Evolutionary conservation across 257 asterid genomes (phyloP).

Genomic region (Primulina eburnea): DNA sequence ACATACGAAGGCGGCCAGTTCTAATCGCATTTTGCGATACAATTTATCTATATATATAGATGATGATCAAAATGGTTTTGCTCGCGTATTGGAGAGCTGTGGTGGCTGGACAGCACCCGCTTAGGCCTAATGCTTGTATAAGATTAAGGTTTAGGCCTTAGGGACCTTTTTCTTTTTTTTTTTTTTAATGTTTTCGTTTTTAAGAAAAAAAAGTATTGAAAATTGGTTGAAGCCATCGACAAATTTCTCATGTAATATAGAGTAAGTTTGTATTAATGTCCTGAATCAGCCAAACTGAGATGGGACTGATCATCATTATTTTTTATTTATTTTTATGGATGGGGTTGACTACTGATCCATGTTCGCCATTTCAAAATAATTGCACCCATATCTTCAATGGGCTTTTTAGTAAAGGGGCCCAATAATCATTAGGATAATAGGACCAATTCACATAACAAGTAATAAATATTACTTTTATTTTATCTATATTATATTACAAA

Average conservation of each 20-base stretch:
- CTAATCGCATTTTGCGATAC: constrained; percentile 19
- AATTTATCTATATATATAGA: too few species aligned
- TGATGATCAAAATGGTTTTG: neutral
- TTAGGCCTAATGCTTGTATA: constrained; percentile 33
- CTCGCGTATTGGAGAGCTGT: constrained; percentile 27
- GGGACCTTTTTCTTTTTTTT: too few species aligned
- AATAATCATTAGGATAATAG: neutral
- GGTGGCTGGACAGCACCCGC: constrained; percentile 73
- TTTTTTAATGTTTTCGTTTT: neutral
- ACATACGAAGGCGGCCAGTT: constrained; percentile 59
- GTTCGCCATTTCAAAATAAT: too few species aligned
- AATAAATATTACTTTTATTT: too few species aligned
- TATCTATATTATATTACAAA: too few species aligned
- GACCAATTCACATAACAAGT: neutral
- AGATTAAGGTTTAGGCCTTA: constrained; percentile 14
- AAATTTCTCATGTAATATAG: constrained; percentile 12
- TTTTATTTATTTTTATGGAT: neutral
- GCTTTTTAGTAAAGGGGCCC: neutral
- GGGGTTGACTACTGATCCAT: too few species aligned
- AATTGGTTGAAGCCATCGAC: constrained; percentile 18
- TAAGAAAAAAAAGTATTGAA: constrained; percentile 9
- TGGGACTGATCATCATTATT: neutral
- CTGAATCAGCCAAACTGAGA: constrained; percentile 26
- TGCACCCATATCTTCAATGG: neutral
- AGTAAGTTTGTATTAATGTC: constrained; percentile 20